Base-by-base conservation (phyloP, 495 filamentous ascomycete species). In the Lophiostoma macrostomum region DNA sequence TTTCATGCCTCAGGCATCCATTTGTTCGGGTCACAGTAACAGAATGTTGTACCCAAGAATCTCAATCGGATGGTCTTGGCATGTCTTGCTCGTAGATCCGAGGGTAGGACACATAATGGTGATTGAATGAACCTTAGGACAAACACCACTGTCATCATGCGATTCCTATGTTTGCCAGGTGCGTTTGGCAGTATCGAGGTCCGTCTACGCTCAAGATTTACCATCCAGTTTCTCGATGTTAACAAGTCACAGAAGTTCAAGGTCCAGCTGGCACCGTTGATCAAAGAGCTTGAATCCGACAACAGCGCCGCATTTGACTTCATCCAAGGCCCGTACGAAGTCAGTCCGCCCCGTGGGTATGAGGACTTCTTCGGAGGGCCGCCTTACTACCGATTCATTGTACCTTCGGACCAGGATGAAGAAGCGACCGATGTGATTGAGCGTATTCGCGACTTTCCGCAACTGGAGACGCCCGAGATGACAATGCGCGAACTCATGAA, bases 181-280 rank as follows among this genome's bases (percentile, higher is more conserved):
- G 74, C 74, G 41, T 77, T 73, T 67, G 74, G 74, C 56, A 77
- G 73, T 65, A 71, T 73, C 40, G 73, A 76, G 57, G 74, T 77
- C 61, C 71, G 73, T 72, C 24, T 16, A 13, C 14, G 24, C 3
- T 3, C 14, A 18, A 44, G 51, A 18, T 28, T 50, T 37, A 55
- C 41, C 14, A 2, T 30, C 24, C 31, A 38, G 63, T 42, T 70
- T 64, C 43, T n/a, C 13, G 10, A 5, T 13, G 36, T 40, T 20
- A 12, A 42, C 14, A 16, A 18, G 18, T n/a, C 14, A 4, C 18
- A 77, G 75, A 77, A 77, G 70, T 77, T 77, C 60, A 70, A 77
- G 50, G 75, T 76, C 20, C 75, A 77, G 56, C 59, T 77, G 74
- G 75, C 73, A 13, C 75, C 73, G 5, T 63, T 76, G 7, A 66